Conservation (phyloP, 2,329 filamentous ascomycete genomes). For the Cytospora piceicola region DNA sequence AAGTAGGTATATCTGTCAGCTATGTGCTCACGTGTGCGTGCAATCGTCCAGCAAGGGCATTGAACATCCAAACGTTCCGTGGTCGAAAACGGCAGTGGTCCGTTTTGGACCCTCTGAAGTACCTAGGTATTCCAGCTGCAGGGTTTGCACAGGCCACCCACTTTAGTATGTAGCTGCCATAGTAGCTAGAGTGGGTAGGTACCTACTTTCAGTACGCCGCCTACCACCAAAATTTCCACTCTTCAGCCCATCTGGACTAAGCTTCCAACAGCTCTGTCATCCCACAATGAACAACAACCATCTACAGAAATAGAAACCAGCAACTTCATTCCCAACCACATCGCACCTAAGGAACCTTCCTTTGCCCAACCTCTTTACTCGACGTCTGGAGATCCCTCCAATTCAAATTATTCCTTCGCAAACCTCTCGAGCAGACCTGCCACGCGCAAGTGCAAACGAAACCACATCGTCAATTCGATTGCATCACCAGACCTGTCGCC, state of each 20-base stretch:
- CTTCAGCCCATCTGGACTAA: slow-evolving; percentile 40
- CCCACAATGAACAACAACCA: slow-evolving; percentile 14
- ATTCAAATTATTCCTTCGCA: not conserved
- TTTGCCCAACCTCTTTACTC: slow-evolving; percentile 1
- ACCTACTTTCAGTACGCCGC: slow-evolving; percentile 10
- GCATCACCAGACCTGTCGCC: not conserved
- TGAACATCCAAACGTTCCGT: not conserved
- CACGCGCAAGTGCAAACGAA: not conserved
- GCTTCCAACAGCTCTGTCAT: slow-evolving; percentile 43
- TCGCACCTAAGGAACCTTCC: slow-evolving; percentile 18
- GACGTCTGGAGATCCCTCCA: slow-evolving; percentile 5
- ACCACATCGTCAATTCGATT: slow-evolving; percentile 5
- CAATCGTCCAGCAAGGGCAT: not conserved
- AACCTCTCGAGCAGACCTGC: not conserved
- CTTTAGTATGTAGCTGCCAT: not conserved
- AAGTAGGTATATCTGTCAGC: not conserved
- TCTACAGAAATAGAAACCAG: slow-evolving; percentile 15
- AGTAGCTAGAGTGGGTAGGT: not conserved
- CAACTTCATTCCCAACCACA: not conserved
- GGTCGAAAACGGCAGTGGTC: not conserved
- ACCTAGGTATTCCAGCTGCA: not conserved
- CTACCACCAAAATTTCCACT: slow-evolving; percentile 26
- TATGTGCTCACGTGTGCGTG: not conserved
- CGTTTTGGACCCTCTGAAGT: not conserved
- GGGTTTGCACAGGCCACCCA: slow-evolving; percentile 23